Percentiles rank a stretch among this genome's conserved stretches.
These are phyloP conservation scores for Mallotus nudiflorus DNA, from an alignment of 345 rosid species.

Conservation along the genomic window DNA sequence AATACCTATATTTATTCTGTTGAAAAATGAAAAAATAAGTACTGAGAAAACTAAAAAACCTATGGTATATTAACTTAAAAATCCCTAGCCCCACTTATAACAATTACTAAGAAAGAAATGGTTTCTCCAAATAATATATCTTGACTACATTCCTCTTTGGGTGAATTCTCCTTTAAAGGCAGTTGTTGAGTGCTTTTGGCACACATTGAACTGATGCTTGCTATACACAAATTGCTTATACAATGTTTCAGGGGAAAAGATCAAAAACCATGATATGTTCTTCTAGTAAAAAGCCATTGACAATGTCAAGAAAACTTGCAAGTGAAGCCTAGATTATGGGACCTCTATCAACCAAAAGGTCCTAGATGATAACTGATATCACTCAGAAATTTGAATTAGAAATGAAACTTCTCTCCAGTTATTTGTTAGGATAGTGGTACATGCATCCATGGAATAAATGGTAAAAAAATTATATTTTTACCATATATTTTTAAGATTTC, in stretches of 20 bases:
- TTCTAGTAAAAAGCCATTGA: background rate
- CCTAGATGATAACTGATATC: background rate
- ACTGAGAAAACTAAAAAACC: background rate
- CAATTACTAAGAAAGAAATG: constrained; percentile 8
- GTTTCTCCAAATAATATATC: background rate
- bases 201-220: background rate
- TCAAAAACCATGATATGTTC: background rate
- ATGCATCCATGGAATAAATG: background rate
- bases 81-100: background rate
- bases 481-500: too few species aligned
- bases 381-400: background rate
- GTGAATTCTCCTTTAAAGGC: background rate
- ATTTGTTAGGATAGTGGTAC: background rate
- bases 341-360: background rate
- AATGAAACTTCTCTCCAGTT: background rate
- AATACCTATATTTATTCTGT: background rate
- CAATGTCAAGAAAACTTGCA: background rate
- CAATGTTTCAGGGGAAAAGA: background rate
- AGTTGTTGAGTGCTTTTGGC: background rate
- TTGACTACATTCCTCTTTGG: background rate
- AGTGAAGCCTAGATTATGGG: background rate
- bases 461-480: too few species aligned
- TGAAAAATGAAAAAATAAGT: background rate
- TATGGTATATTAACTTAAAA: too few species aligned
- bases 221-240: background rate